These are phyloP conservation scores for Cruciata laevipes DNA, from an alignment of 257 asterid genomes.

Conservation along the genomic window DNA sequence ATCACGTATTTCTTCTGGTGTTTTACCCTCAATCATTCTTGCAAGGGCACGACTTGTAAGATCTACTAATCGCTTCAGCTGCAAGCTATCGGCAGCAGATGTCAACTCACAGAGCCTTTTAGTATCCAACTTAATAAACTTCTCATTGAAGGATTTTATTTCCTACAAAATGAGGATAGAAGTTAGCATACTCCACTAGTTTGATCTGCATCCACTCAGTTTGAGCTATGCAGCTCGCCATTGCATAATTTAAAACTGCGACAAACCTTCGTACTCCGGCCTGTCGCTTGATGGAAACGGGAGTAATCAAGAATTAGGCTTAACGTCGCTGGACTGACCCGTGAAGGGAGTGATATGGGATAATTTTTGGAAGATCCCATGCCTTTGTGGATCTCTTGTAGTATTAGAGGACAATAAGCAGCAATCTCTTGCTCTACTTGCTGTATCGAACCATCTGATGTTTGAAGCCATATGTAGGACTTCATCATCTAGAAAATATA, in stretches of 20 bases:
- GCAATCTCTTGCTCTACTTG: constrained; percentile 93
- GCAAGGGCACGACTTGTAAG: constrained; percentile 97
- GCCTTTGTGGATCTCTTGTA: constrained; percentile 73
- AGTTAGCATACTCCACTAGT: constrained; percentile 13
- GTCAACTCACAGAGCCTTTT: constrained; percentile 92
- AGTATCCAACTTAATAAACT: constrained; percentile 82
- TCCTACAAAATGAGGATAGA: constrained; percentile 45
- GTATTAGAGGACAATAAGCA: constrained; percentile 72
- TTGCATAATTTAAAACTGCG: constrained; percentile 7
- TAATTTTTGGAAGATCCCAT: constrained; percentile 78
- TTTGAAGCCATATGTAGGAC: constrained; percentile 86
- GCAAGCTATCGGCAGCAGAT: constrained; percentile 94
- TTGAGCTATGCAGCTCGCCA: neutral
- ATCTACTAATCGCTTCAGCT: constrained; percentile 87
- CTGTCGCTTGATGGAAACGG: constrained; percentile 85
- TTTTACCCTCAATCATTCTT: constrained; percentile 86
- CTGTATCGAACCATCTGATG: constrained; percentile 71
- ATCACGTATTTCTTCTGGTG: constrained; percentile 90
- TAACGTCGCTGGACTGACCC: constrained; percentile 74
- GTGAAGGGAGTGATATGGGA: constrained; percentile 83
- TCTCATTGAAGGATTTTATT: constrained; percentile 86
- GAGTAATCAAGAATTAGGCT: constrained; percentile 88
- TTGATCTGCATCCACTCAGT: neutral
- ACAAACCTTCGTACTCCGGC: constrained; percentile 87
- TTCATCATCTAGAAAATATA: constrained; percentile 53